Conservation (phyloP, 805 yeast species). For the Candida khao-thaluensis region DNA sequence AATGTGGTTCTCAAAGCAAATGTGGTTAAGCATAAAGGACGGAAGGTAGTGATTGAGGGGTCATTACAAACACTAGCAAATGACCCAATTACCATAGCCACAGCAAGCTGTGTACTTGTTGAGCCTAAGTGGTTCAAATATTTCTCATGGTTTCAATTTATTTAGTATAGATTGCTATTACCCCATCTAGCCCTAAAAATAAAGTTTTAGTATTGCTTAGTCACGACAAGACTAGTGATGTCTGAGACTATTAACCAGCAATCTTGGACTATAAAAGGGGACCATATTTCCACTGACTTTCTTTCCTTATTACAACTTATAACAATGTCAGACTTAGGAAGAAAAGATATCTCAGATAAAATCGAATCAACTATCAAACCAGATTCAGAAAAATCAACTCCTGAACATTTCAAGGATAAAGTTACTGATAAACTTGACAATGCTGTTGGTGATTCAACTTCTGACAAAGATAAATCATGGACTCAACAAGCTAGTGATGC, state of each 20-base stretch:
- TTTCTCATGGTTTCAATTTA: slow-evolving; percentile 40
- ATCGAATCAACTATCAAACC: slow-evolving; percentile 38
- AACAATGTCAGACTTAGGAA: slow-evolving; percentile 47
- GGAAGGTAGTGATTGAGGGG: slow-evolving; percentile 82
- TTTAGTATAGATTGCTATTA: slow-evolving; percentile 7
- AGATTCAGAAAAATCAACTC: slow-evolving; percentile 40
- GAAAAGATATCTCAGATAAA: slow-evolving; percentile 43
- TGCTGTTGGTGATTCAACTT: slow-evolving; percentile 35
- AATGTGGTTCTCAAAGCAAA: slow-evolving; percentile 67
- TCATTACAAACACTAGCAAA: slow-evolving; percentile 47
- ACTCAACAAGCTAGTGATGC: slow-evolving; percentile 46
- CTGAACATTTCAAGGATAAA: slow-evolving; percentile 37
- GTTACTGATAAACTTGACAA: slow-evolving; percentile 37
- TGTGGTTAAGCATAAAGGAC: slow-evolving; percentile 65
- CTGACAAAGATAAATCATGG: slow-evolving; percentile 37
- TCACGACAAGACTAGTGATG: no score
- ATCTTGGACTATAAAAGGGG: slow-evolving; percentile 4
- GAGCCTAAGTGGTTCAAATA: slow-evolving; percentile 89
- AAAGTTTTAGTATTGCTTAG: not conserved
- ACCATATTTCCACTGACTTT: not conserved
- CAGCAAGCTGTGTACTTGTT: slow-evolving; percentile 68
- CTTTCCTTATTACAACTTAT: slow-evolving; percentile 4
- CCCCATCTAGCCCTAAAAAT: slow-evolving; percentile 1
- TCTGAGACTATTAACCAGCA: no score
- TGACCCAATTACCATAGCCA: slow-evolving; percentile 48